Percentiles rank a stretch among this genome's conserved stretches.
These are phyloP conservation scores for Dothideomycetes sp. DNA, from an alignment of 2,329 filamentous ascomycete genomes.

Conservation along the genomic window DNA sequence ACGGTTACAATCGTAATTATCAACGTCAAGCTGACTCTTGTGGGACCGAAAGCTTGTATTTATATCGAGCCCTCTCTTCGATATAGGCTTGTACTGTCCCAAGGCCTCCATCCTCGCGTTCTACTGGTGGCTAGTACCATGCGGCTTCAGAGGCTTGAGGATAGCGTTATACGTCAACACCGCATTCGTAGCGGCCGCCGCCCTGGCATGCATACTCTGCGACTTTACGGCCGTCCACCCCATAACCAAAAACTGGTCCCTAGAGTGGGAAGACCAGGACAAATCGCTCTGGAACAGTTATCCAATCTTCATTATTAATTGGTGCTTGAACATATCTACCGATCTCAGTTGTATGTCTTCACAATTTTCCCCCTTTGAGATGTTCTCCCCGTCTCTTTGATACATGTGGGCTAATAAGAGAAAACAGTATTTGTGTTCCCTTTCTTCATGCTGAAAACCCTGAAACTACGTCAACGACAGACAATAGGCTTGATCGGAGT, in stretches of 20 bases:
- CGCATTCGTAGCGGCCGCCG: neutral
- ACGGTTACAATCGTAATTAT: neutral
- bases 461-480: slow-evolving; percentile 8
- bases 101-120: slow-evolving; percentile 7
- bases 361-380: neutral
- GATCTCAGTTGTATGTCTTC: neutral
- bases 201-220: neutral
- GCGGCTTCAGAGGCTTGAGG: slow-evolving; percentile 1
- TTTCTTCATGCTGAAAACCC: slow-evolving; percentile 4
- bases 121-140: slow-evolving; percentile 8
- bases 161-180: neutral
- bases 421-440: neutral
- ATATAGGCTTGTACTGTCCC: slow-evolving; percentile 4
- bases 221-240: slow-evolving; percentile 1
- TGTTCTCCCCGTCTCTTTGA: too few species aligned
- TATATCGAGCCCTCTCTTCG: slow-evolving; percentile 8
- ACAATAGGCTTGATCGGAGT: slow-evolving; percentile 6
- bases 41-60: slow-evolving; percentile 3
- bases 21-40: neutral
- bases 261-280: slow-evolving; percentile 4
- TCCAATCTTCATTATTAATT: neutral
- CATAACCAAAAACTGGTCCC: slow-evolving; percentile 1
- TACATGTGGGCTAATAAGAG: neutral
- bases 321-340: neutral
- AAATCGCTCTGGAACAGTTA: slow-evolving; percentile 7